Conservation (phyloP, 2,329 filamentous ascomycete genomes). For the Claviceps cyperi region DNA sequence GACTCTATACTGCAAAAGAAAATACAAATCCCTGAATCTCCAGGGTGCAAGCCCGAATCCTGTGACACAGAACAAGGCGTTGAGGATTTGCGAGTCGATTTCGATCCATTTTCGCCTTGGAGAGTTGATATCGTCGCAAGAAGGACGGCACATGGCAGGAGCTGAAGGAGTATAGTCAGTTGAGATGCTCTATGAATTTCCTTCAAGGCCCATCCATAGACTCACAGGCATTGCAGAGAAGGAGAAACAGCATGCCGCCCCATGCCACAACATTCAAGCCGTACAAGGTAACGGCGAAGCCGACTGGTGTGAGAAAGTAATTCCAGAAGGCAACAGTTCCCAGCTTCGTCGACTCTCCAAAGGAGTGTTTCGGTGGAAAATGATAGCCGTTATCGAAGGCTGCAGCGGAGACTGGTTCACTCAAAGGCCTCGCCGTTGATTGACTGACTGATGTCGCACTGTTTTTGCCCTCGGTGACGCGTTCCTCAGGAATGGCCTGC, state of each 20-base stretch:
- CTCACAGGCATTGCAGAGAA: slow-evolving; percentile 54
- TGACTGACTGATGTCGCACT: slow-evolving; percentile 9
- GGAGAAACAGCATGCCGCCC: slow-evolving; percentile 81
- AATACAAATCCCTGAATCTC: slow-evolving; percentile 70
- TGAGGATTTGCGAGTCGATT: slow-evolving; percentile 64
- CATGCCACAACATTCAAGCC: slow-evolving; percentile 73
- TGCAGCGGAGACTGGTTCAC: slow-evolving; percentile 19
- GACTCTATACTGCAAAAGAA: slow-evolving; percentile 50
- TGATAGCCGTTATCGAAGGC: slow-evolving; percentile 50
- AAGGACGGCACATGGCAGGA: slow-evolving; percentile 56
- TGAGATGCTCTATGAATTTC: background rate
- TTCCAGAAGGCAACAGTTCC: slow-evolving; percentile 50
- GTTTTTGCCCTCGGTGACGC: background rate
- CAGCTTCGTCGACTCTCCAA: slow-evolving; percentile 42
- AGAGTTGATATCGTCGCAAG: slow-evolving; percentile 59
- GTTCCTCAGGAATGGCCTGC: slow-evolving; percentile 3
- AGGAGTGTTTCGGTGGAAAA: slow-evolving; percentile 46
- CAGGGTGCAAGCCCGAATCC: slow-evolving; percentile 75
- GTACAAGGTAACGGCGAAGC: slow-evolving; percentile 67
- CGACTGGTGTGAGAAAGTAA: slow-evolving; percentile 60
- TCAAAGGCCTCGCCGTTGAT: slow-evolving; percentile 8
- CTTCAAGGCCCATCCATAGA: background rate
- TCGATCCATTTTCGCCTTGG: slow-evolving; percentile 77
- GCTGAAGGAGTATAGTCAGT: slow-evolving; percentile 15
- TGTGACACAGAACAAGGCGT: slow-evolving; percentile 74